Conservation (phyloP, 371 early-diverging fungal species). For the Actinomortierella wolfii region DNA sequence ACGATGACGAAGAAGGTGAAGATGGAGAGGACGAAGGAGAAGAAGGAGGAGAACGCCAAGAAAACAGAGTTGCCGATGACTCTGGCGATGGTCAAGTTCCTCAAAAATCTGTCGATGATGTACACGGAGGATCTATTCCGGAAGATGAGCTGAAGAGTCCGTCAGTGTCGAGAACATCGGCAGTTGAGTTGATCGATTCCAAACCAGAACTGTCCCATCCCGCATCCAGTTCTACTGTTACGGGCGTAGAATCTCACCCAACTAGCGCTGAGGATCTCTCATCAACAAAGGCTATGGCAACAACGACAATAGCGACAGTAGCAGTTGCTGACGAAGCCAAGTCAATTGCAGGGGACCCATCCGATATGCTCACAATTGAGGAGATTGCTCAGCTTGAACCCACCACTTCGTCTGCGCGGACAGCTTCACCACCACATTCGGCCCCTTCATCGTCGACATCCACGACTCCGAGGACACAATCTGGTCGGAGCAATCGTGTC, state of each 20-base stretch:
- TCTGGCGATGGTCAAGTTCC: not conserved
- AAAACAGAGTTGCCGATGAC: too few species aligned
- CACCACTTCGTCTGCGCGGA: slow-evolving; percentile 3
- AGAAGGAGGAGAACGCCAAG: not conserved
- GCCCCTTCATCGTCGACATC: not conserved
- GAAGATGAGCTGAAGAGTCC: slow-evolving; percentile 5
- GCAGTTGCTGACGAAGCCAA: not conserved
- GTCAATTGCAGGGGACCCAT: not conserved
- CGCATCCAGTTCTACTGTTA: too few species aligned
- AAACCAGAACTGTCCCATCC: too few species aligned
- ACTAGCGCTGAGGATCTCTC: not conserved
- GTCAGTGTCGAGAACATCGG: slow-evolving; percentile 13
- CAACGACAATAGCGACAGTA: not conserved
- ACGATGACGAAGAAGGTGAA: not conserved
- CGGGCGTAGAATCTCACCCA: not conserved
- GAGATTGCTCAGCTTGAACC: slow-evolving; percentile 38
- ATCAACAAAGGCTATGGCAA: not conserved
- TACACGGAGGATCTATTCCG: too few species aligned
- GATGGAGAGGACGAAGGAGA: not conserved
- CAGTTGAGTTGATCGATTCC: too few species aligned
- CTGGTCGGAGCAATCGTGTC: too few species aligned
- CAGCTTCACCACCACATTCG: not conserved
- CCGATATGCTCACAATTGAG: slow-evolving; percentile 17
- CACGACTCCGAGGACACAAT: too few species aligned
- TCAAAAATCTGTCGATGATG: not conserved